A percentile compares a stretch with the other conserved stretches of the same genome.
Conservation (phyloP, 1,284 basidiomycete species). For the Blastosporella zonata region DNA sequence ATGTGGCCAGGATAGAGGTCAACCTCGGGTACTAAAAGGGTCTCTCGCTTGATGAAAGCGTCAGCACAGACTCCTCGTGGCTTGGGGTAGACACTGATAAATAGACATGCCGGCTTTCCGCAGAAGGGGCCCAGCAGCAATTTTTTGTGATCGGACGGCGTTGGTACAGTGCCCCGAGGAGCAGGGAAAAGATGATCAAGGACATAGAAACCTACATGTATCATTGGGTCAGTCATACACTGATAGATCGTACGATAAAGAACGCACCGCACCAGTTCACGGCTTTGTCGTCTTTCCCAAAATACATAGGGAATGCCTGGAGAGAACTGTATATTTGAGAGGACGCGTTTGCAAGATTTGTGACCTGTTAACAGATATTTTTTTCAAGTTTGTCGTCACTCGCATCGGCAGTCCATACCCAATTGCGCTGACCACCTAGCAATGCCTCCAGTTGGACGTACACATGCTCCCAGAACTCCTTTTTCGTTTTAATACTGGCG, state of each 20-base stretch:
- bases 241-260: background rate
- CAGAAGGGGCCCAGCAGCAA: conserved; percentile 83
- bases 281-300: conserved; percentile 59
- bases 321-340: conserved; percentile 78
- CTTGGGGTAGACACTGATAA: conserved; percentile 60
- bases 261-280: conserved; percentile 88
- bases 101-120: conserved; percentile 86
- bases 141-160: conserved; percentile 21
- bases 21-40: conserved; percentile 71
- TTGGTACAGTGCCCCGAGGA: conserved; percentile 29
- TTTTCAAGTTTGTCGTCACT: background rate
- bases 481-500: conserved; percentile 58
- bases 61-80: conserved; percentile 80
- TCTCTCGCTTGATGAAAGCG: conserved; percentile 56
- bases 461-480: conserved; percentile 78
- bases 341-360: conserved; percentile 83
- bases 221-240: background rate
- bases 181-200: conserved; percentile 59
- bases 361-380: conserved; percentile 47
- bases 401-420: conserved; percentile 46
- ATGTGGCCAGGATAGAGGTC: conserved; percentile 84
- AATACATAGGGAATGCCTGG: conserved; percentile 60
- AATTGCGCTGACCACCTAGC: conserved; percentile 67
- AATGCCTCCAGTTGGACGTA: conserved; percentile 59
- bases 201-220: conserved; percentile 76